Conservation (phyloP, 164 flowering plant genomes). For the Macadamia integrifolia region DNA sequence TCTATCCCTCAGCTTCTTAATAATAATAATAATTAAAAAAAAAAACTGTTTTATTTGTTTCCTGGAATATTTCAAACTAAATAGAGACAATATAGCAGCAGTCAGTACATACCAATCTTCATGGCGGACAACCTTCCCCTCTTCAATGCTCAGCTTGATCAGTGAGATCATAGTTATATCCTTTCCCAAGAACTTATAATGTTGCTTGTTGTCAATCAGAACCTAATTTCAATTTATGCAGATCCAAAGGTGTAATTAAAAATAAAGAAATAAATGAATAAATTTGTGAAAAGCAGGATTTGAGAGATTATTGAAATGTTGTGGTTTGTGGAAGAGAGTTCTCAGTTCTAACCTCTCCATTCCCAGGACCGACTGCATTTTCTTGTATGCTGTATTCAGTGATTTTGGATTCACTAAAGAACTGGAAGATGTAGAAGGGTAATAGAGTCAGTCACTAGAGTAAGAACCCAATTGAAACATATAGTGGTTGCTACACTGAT, state of each 20-base stretch:
- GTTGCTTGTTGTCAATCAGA: slow-evolving; percentile 79
- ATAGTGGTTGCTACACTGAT: background rate
- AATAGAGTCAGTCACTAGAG: slow-evolving; percentile 1
- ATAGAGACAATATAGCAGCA: background rate
- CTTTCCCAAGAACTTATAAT: slow-evolving; percentile 72
- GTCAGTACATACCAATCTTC: slow-evolving; percentile 64
- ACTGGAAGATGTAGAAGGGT: slow-evolving; percentile 27
- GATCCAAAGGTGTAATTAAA: background rate
- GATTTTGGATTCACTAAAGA: slow-evolving; percentile 76
- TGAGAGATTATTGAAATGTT: background rate
- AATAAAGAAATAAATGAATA: too few relatives aligned
- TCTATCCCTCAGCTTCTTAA: too few relatives aligned
- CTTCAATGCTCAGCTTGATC: slow-evolving; percentile 54
- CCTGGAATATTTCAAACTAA: too few relatives aligned
- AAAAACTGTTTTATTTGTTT: too few relatives aligned
- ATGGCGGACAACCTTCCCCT: slow-evolving; percentile 70
- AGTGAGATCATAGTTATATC: slow-evolving; percentile 62
- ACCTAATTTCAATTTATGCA: slow-evolving; percentile 32
- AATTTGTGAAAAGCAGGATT: background rate
- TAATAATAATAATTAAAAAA: too few relatives aligned
- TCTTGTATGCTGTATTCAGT: slow-evolving; percentile 64
- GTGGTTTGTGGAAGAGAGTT: background rate
- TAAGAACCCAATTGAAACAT: background rate
- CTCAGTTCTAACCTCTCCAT: slow-evolving; percentile 53
- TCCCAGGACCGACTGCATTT: slow-evolving; percentile 45